Percentiles rank a stretch among this genome's conserved stretches.
These are phyloP conservation scores for Mycena polygramma DNA, from an alignment of 768 basidiomycete species.

Conservation along the genomic window DNA sequence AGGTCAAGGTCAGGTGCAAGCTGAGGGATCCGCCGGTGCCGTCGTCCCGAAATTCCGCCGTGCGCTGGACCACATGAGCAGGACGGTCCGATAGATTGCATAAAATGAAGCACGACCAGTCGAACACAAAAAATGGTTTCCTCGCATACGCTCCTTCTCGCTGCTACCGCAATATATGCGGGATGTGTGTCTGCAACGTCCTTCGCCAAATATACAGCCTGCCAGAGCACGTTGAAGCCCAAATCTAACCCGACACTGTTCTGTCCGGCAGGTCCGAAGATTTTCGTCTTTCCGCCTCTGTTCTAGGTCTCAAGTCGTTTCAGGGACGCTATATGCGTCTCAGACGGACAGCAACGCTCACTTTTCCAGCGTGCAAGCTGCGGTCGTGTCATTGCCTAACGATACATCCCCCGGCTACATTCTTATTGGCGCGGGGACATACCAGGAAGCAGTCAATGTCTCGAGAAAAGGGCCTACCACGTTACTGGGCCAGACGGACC, in stretches of 20 bases:
- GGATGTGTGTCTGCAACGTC: constrained; percentile 18
- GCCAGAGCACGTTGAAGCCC: constrained; percentile 33
- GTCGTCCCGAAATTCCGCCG: constrained; percentile 25
- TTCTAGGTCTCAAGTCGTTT: neutral
- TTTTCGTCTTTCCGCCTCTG: neutral
- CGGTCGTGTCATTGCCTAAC: constrained; percentile 39
- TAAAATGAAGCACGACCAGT: constrained; percentile 14
- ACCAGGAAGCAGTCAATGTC: constrained; percentile 49
- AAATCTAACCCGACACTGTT: constrained; percentile 33
- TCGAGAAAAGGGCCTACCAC: constrained; percentile 47
- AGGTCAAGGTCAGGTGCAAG: constrained; percentile 22
- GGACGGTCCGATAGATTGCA: neutral
- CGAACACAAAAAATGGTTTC: constrained; percentile 11
- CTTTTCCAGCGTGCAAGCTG: constrained; percentile 43
- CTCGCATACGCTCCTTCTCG: constrained; percentile 9
- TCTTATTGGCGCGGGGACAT: constrained; percentile 47
- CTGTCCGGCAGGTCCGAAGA: constrained; percentile 28
- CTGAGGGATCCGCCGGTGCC: constrained; percentile 15
- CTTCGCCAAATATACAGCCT: constrained; percentile 30
- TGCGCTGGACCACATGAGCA: constrained; percentile 31
- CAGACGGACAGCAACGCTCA: constrained; percentile 44
- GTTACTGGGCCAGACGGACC: constrained; percentile 41
- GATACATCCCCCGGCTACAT: constrained; percentile 37
- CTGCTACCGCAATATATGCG: neutral
- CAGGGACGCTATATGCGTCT: constrained; percentile 46